These are phyloP conservation scores for Lolium multiflorum DNA, from an alignment of 176 grass and related monocot species.

Conservation along the genomic window DNA sequence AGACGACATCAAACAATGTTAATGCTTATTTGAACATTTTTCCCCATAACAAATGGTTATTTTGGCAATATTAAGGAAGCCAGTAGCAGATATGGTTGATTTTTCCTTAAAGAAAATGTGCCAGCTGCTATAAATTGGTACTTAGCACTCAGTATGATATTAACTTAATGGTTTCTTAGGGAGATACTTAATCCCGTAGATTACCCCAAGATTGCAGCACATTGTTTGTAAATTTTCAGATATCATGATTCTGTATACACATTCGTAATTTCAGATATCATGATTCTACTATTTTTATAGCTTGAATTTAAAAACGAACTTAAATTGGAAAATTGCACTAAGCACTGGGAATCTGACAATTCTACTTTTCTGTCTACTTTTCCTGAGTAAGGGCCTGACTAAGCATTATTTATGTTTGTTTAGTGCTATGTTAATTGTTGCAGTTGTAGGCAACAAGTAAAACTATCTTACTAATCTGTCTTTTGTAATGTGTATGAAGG, in stretches of 20 bases:
- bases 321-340: constrained; percentile 5
- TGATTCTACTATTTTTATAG: neutral
- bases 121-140: neutral
- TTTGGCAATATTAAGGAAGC: neutral
- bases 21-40: neutral
- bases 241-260: too few species aligned
- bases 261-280: constrained; percentile 1
- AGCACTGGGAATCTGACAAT: neutral
- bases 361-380: neutral
- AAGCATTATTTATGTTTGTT: neutral
- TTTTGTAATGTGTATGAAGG: constrained; percentile 54
- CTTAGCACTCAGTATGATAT: neutral
- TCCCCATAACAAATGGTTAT: neutral
- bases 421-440: constrained; percentile 17
- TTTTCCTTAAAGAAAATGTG: neutral
- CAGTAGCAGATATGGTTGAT: neutral
- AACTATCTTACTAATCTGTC: constrained; percentile 29
- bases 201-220: too few species aligned
- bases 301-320: constrained; percentile 17
- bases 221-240: too few species aligned
- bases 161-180: constrained; percentile 2
- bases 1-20: constrained; percentile 3
- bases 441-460: neutral
- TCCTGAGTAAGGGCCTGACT: neutral
- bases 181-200: neutral